Conservation (phyloP, 2,329 filamentous ascomycete genomes). For the Beauveria sp. region DNA sequence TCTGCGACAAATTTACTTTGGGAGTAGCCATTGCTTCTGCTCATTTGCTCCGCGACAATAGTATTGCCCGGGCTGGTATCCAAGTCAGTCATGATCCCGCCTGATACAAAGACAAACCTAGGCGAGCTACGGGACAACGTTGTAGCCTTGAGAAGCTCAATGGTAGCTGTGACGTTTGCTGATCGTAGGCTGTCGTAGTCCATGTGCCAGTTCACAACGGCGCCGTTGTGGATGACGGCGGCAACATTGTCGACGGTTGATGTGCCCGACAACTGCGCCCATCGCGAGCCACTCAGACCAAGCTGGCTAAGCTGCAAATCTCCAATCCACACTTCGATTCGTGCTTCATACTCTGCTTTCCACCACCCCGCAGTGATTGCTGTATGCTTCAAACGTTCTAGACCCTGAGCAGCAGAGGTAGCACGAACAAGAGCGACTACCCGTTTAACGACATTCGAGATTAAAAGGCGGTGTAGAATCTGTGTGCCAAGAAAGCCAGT, state of each 20-base stretch:
- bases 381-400: conserved; percentile 11
- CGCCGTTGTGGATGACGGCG: conserved; percentile 74
- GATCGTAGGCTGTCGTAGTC: conserved; percentile 64
- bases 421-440: conserved; percentile 13
- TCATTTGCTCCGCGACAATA: background rate
- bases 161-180: conserved; percentile 54
- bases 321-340: conserved; percentile 61
- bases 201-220: conserved; percentile 74
- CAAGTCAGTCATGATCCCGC: conserved; percentile 13
- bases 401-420: conserved; percentile 2
- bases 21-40: conserved; percentile 14
- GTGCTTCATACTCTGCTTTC: conserved; percentile 3
- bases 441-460: background rate
- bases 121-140: conserved; percentile 11
- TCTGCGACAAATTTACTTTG: conserved; percentile 20
- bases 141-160: conserved; percentile 15
- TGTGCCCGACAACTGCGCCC: conserved; percentile 47
- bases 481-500: conserved; percentile 14
- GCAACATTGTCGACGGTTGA: conserved; percentile 48
- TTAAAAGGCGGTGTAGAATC: conserved; percentile 9
- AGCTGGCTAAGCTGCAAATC: conserved; percentile 64
- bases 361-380: conserved; percentile 15
- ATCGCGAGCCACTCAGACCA: conserved; percentile 56
- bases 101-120: conserved; percentile 19
- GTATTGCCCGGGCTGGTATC: background rate